Evolutionary conservation across 345 rosid genomes (phyloP).

Genomic region (Gynandropsis gynandra): DNA sequence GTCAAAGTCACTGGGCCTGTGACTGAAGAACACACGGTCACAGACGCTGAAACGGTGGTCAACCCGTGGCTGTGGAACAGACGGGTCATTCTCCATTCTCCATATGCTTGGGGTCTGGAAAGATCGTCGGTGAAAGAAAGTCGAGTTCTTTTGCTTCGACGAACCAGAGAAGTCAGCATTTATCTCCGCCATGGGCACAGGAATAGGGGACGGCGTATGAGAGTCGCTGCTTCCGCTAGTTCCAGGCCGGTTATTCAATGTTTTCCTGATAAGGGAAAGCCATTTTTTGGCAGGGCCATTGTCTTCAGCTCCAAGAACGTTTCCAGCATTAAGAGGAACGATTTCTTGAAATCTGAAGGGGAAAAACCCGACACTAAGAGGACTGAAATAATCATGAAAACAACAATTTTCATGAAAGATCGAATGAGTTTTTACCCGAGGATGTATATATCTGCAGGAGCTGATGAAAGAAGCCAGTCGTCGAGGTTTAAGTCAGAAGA

Average conservation of each 20-base stretch:
- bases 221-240: slow-evolving; percentile 59
- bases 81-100: slow-evolving; percentile 74
- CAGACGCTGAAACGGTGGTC: slow-evolving; percentile 91
- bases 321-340: slow-evolving; percentile 96
- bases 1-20: slow-evolving; percentile 75
- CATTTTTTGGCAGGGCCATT: slow-evolving; percentile 98
- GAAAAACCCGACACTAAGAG: neutral
- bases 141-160: slow-evolving; percentile 66
- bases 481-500: slow-evolving; percentile 80
- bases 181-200: slow-evolving; percentile 79
- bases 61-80: slow-evolving; percentile 66
- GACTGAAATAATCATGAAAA: slow-evolving; percentile 8
- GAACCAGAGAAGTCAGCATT: slow-evolving; percentile 96
- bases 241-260: slow-evolving; percentile 87
- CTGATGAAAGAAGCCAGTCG: slow-evolving; percentile 91
- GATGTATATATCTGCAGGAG: slow-evolving; percentile 97
- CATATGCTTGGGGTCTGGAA: slow-evolving; percentile 81
- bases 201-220: slow-evolving; percentile 90
- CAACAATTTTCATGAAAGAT: slow-evolving; percentile 9
- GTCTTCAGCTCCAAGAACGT: slow-evolving; percentile 94
- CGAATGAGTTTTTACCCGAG: slow-evolving; percentile 54
- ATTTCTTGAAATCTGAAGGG: slow-evolving; percentile 83
- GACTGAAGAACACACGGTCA: slow-evolving; percentile 82
- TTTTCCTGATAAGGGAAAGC: slow-evolving; percentile 69
- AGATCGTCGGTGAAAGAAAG: slow-evolving; percentile 87